Evolutionary conservation across 2,329 filamentous ascomycete genomes (phyloP).

Genomic region (Monilinia aucupariae): DNA sequence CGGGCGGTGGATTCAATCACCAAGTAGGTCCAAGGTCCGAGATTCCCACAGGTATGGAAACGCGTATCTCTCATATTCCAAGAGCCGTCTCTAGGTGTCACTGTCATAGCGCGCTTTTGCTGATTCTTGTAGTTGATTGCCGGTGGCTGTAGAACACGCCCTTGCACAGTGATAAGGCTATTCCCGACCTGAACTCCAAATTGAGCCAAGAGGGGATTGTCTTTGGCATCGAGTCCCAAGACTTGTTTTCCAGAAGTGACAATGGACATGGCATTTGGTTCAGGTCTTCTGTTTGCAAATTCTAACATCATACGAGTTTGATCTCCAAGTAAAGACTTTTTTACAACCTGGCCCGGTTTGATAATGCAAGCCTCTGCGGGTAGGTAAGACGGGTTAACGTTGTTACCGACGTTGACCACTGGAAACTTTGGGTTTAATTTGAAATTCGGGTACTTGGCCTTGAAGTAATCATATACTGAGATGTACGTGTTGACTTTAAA

Average conservation of each 20-base stretch:
- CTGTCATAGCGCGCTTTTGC: constrained; percentile 20
- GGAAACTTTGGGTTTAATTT: constrained; percentile 43
- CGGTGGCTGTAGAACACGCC: constrained; percentile 60
- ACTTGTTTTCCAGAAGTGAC: constrained; percentile 49
- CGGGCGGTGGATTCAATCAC: constrained; percentile 17
- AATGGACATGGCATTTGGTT: constrained; percentile 63
- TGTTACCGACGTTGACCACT: constrained; percentile 61
- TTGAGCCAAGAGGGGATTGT: constrained; percentile 36
- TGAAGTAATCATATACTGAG: constrained; percentile 53
- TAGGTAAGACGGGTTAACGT: constrained; percentile 54
- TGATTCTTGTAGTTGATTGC: constrained; percentile 50
- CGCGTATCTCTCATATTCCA: constrained; percentile 64
- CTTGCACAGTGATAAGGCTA: constrained; percentile 62
- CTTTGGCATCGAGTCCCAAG: constrained; percentile 50
- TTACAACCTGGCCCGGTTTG: constrained; percentile 57
- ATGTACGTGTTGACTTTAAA: constrained; percentile 40
- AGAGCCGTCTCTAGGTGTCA: constrained; percentile 43
- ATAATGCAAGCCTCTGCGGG: constrained; percentile 63
- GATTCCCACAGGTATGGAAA: constrained; percentile 48
- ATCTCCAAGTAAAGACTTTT: constrained; percentile 50
- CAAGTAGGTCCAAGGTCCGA: constrained; percentile 45
- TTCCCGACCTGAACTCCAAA: constrained; percentile 60
- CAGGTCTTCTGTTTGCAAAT: constrained; percentile 64
- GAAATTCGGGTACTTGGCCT: constrained; percentile 48
- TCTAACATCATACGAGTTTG: constrained; percentile 66